Percentiles rank a stretch among this genome's conserved stretches.
These are phyloP conservation scores for Suillus subalutaceus DNA, from an alignment of 768 basidiomycete genomes.

Conservation along the genomic window DNA sequence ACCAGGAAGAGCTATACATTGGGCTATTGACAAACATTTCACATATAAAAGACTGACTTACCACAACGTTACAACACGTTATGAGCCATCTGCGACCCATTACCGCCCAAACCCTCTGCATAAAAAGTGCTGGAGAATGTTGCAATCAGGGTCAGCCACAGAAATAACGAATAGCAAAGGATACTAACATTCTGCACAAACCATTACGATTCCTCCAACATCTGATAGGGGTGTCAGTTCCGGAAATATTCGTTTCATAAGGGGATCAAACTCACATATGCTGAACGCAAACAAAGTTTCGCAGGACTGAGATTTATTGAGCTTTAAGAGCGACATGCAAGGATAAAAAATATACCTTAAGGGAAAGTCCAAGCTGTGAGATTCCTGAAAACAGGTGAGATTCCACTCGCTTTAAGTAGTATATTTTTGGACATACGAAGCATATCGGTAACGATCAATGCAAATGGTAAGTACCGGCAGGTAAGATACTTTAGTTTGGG, in stretches of 20 bases:
- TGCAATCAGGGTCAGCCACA: background rate
- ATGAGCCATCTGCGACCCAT: background rate
- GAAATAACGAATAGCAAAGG: background rate
- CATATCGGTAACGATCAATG: background rate
- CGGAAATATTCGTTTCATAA: background rate
- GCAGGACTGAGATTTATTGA: background rate
- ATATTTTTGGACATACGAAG: background rate
- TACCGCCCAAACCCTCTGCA: background rate
- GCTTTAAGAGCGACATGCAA: background rate
- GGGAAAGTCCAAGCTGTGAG: background rate
- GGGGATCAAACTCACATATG: background rate
- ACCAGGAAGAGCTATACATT: background rate
- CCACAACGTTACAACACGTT: background rate
- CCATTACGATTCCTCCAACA: background rate
- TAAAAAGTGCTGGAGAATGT: background rate
- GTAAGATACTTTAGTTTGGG: background rate
- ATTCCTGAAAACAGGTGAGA: constrained; percentile 1
- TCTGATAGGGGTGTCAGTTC: background rate
- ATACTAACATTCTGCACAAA: background rate
- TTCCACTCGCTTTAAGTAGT: background rate
- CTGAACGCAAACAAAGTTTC: background rate
- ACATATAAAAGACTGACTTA: background rate
- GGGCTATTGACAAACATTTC: background rate
- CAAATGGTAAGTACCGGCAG: background rate
- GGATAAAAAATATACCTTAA: background rate